Evolutionary conservation across 192 early-diverging fungal genomes (phyloP).

Genomic region (Dissophora ornata): DNA sequence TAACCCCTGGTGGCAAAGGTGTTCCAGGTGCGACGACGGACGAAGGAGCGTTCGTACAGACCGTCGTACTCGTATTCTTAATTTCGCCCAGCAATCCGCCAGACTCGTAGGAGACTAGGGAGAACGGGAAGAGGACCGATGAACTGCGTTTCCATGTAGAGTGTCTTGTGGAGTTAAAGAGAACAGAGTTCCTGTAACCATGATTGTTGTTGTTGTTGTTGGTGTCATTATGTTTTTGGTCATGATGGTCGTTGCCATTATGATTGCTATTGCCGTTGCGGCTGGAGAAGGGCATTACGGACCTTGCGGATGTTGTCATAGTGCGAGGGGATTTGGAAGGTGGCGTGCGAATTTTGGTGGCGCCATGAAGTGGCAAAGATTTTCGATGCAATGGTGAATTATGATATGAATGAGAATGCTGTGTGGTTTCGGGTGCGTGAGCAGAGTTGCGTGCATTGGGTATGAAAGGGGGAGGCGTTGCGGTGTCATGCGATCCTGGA

Average conservation of each 20-base stretch:
- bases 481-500: neutral
- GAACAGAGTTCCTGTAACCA: neutral
- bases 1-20: slow-evolving; percentile 16
- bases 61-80: slow-evolving; percentile 22
- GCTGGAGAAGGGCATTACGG: neutral
- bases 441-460: neutral
- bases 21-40: slow-evolving; percentile 28
- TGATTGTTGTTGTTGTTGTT: neutral
- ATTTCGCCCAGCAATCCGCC: slow-evolving; percentile 31
- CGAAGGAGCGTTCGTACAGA: slow-evolving; percentile 26
- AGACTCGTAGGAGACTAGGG: slow-evolving; percentile 37
- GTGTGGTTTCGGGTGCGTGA: neutral
- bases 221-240: neutral
- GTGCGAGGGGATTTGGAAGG: slow-evolving; percentile 12
- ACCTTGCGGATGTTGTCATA: slow-evolving; percentile 1
- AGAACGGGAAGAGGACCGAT: slow-evolving; percentile 35
- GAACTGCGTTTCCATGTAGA: slow-evolving; percentile 33
- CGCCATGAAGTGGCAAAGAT: neutral
- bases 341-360: neutral
- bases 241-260: neutral
- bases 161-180: neutral
- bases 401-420: neutral
- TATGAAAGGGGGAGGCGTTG: neutral
- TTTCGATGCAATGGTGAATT: neutral
- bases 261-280: neutral